These are phyloP conservation scores for Clausena lansium DNA, from an alignment of 345 rosid species.

Conservation along the genomic window DNA sequence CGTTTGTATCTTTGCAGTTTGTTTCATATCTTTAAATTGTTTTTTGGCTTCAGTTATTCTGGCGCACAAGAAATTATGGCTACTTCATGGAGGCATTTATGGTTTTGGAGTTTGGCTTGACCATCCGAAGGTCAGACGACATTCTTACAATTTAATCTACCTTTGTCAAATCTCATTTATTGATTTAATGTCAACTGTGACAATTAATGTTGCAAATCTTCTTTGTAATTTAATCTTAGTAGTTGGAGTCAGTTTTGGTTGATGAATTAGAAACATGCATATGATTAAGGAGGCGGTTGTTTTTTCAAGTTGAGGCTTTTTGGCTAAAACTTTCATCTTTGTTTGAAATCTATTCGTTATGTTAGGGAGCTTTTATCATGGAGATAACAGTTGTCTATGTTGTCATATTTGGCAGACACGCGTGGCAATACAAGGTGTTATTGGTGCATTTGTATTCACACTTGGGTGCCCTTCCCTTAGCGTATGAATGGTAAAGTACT, in stretches of 20 bases:
- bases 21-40: not conserved
- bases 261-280: not conserved
- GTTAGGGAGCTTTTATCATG: not conserved
- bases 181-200: not conserved
- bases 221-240: not conserved
- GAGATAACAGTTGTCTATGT: conserved; percentile 23
- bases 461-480: conserved; percentile 70
- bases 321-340: not conserved
- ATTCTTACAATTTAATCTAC: conserved; percentile 6
- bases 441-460: conserved; percentile 87
- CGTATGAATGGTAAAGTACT: conserved; percentile 66
- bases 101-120: conserved; percentile 91
- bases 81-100: conserved; percentile 84
- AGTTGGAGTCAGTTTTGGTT: not conserved
- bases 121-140: conserved; percentile 61
- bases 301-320: not conserved
- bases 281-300: not conserved
- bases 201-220: not conserved
- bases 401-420: conserved; percentile 54
- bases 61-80: conserved; percentile 70
- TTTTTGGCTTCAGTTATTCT: conserved; percentile 57
- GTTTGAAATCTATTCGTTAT: not conserved
- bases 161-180: not conserved
- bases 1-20: not conserved
- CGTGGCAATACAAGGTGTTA: conserved; percentile 87